Base-by-base conservation (phyloP, 305 asterid species). In the Euphrasia arctica region DNA sequence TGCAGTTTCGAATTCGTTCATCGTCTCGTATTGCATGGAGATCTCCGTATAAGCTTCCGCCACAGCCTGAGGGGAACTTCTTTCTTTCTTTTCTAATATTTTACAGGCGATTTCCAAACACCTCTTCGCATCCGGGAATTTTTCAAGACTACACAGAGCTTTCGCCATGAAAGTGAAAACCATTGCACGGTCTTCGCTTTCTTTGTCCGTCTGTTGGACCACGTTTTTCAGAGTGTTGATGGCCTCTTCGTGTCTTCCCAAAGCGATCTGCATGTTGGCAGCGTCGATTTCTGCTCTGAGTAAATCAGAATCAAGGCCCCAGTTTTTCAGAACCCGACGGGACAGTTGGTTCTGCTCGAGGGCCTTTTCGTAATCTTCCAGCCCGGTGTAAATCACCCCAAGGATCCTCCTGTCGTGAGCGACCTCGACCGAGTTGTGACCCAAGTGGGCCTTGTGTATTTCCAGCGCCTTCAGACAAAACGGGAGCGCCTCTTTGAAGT, bases 241-340 rank as follows among this genome's bases (percentile, higher is more conserved):
- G 15, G 97, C 98, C 60, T 84, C 90, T 12, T 90, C 87, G 65
- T 77, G 78, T 63, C 85, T 85, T 59, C 97, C 96, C 48, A 92
- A 66, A 9, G 98, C 82, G 70, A 92, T 85, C 74, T 87, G 95
- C 96, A 92, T 89, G 65, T 90, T 87, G 43, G 98, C 92, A 28
- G 96, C 91, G 65, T 89, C 98, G 1, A 92, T 86, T 74, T 90
- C 97, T 0, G 95, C 97, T 14, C 88, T 88, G 31, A 87, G 90
- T 79, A 90, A 72, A 64, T 90, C 98, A 55, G 91, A 72, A 67
- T 58, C 63, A 54, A 77, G 80, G 62, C 97, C 97, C 98, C 98
- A 92, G 47, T 76, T 85, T 77, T 90, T 88, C 78, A 92, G 75
- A n/a, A 83, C 94, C 81, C 69, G 85, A 49, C 82, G 87, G 0